A percentile compares a stretch with the other conserved stretches of the same genome.
Conservation (phyloP, 2,329 filamentous ascomycete species). For the Paramyrothecium roridum region DNA sequence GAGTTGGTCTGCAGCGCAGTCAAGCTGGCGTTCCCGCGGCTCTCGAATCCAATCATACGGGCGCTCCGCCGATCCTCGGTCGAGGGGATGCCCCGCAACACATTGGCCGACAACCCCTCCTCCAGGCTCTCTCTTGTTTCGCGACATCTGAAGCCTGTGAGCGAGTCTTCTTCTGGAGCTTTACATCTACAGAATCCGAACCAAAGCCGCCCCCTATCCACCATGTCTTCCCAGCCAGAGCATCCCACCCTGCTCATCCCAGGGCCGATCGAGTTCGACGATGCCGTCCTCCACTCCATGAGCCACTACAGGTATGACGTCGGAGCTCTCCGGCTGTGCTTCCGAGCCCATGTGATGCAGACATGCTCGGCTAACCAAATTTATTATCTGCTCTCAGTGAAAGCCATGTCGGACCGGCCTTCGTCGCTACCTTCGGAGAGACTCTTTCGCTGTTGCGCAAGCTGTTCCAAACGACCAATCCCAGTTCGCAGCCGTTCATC, state of each 20-base stretch:
- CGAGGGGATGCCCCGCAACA: slow-evolving; percentile 22
- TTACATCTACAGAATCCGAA: slow-evolving; percentile 1
- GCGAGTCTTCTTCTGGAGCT: slow-evolving; percentile 8
- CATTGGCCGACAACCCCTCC: slow-evolving; percentile 25
- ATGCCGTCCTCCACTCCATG: slow-evolving; percentile 94
- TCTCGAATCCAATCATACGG: slow-evolving; percentile 3
- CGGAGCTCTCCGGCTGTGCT: background rate
- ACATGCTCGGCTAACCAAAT: background rate
- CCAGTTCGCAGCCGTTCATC: slow-evolving; percentile 84
- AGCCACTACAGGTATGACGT: slow-evolving; percentile 76
- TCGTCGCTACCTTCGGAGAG: slow-evolving; percentile 89
- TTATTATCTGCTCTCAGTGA: slow-evolving; percentile 54
- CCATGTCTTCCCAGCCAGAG: slow-evolving; percentile 60
- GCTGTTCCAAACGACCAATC: slow-evolving; percentile 86
- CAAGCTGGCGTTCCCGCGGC: slow-evolving; percentile 17
- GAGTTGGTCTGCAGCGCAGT: slow-evolving; percentile 1
- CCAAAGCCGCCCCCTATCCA: slow-evolving; percentile 22
- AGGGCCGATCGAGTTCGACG: slow-evolving; percentile 96
- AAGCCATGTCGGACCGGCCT: slow-evolving; percentile 86
- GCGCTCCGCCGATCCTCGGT: slow-evolving; percentile 21
- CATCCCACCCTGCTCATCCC: slow-evolving; percentile 85
- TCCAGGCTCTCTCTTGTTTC: slow-evolving; percentile 24
- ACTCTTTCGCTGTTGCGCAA: slow-evolving; percentile 83
- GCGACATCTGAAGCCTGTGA: slow-evolving; percentile 16
- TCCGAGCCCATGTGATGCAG: background rate